Base-by-base conservation (phyloP, 2,329 filamentous ascomycete genomes). In the Monilinia fructigena region DNA sequence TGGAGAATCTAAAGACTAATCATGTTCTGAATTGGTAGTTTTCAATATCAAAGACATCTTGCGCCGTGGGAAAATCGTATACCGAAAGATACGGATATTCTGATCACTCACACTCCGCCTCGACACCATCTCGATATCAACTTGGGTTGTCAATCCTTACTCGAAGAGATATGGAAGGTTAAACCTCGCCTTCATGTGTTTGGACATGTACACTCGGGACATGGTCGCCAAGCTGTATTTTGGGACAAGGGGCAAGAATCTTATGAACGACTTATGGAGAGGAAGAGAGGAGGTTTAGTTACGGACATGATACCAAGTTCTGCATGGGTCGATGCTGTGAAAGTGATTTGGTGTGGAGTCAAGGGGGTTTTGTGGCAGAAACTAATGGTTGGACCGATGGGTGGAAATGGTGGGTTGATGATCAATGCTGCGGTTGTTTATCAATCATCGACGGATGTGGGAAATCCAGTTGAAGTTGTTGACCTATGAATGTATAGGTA, bases 101-200 rank as follows among this genome's bases (percentile, higher is more conserved):
- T 91, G 2, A 78, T 90, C 52, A 89, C 88, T 18, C 88, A 91
- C 73, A 84, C 84, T 11, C 88, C 88, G 50, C 86, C 88, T 0
- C 82, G 82, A 68, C 80, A 82, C 68, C 87, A 90, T 72, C 70
- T 76, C 1, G 75, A 77, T 55, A 78, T 79, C 66, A 83, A 82
- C 18, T 77, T 87, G 65, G 88, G 86, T 40, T 89, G 86, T 72
- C 81, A 84, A 20, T 81, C 79, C 63, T 78, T 90, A 14, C 78
- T 88, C 18, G 73, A 79, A 45, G 87, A 89, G 72, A 77, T 85
- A 35, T 85, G 84, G 81, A 81, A 84, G 35, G 81, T 88, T 0
- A 83, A 82, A 66, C 88, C 88, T 0, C 74, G 75, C 3, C 76
- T 90, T 38, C 87, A 90, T 74, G 82, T 90, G 31, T 90, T 89